Evolutionary conservation across 495 filamentous ascomycete species (phyloP), one percentile per base, ranked within the genome.

Genomic region (Oidiodendron maius): DNA sequence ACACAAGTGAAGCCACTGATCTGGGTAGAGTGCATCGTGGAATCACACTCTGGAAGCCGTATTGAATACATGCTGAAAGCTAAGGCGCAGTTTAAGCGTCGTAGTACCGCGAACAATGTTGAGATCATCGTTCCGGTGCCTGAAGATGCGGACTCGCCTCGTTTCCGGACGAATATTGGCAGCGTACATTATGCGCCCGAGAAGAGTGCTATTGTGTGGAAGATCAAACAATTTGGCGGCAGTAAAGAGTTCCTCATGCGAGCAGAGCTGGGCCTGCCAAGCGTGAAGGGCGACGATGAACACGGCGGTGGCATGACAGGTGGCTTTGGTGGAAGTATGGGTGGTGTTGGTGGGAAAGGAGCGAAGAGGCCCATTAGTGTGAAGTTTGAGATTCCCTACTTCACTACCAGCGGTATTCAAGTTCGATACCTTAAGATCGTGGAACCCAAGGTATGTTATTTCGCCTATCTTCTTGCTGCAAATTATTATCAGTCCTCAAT

Each of bases 41-140:
- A 97, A 65, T 89, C 81, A 43, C 94, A 99, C 68, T 93, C 86
- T 16, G 91, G 91, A 13, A 91, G 86, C 35, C 77, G 94, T 47
- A 94, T 99, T 56, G 94, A 97, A 66, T 99, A 96, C 61, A 97
- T 96, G 87, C 73, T 99, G 48, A 99, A 99, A 77, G 93, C 93
- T 34, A 87, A 87, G 67, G 90, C 94, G 43, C 94, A 97, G 65
- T 99, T 99, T 76, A 99, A 99, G 69, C 86, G 94, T 52, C 83
- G 94, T 54, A 90, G 84, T 60, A 99, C 94, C 15, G 94, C 94
- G 45, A 99, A 99, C 72, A 99, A 99, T 53, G 94, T 99, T 55
- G 91, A 97, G 63, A 99, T 99, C 58, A 80, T 88, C 32, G 91
- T 99, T 15, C 94, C 94, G 4, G 94, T 99, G 10, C 94, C 94